Percentiles rank a stretch among this genome's conserved stretches.
phyloP scores from a whole-genome alignment of 345 rosid species.

The Brassica cretica region DNA sequence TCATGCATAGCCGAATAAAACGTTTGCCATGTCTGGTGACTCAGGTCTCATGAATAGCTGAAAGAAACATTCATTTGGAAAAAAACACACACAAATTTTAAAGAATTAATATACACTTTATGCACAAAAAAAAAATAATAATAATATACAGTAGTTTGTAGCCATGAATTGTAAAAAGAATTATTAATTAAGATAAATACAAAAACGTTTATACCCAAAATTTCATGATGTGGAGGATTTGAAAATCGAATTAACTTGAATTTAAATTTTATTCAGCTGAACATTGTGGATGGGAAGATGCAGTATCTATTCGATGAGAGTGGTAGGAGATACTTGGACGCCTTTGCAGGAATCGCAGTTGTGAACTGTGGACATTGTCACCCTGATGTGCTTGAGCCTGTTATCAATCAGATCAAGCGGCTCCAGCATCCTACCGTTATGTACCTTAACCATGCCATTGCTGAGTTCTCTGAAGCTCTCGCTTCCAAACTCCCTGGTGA shows the following conservation, averaged over 20 bases:
- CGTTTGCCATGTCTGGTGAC: neutral
- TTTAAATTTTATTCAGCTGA: conserved; percentile 43
- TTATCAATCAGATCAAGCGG: conserved; percentile 66
- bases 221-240: neutral
- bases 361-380: conserved; percentile 97
- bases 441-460: conserved; percentile 75
- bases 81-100: too few species aligned
- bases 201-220: neutral
- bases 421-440: conserved; percentile 89
- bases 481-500: conserved; percentile 87
- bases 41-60: neutral
- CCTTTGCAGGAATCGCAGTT: conserved; percentile 93
- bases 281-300: conserved; percentile 91
- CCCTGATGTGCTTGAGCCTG: conserved; percentile 76
- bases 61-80: neutral
- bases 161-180: neutral
- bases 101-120: too few species aligned
- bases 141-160: too few species aligned
- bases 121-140: too few species aligned
- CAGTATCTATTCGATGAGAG: conserved; percentile 88
- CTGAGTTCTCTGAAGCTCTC: conserved; percentile 86
- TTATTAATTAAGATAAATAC: neutral
- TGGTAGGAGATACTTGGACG: conserved; percentile 88
- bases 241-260: neutral
- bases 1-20: neutral